A percentile compares a stretch with the other conserved stretches of the same genome.
Evolutionary conservation across 1,139 yeast genomes (phyloP).

Genomic region (Hyphopichia wangnamkhiaoensis): DNA sequence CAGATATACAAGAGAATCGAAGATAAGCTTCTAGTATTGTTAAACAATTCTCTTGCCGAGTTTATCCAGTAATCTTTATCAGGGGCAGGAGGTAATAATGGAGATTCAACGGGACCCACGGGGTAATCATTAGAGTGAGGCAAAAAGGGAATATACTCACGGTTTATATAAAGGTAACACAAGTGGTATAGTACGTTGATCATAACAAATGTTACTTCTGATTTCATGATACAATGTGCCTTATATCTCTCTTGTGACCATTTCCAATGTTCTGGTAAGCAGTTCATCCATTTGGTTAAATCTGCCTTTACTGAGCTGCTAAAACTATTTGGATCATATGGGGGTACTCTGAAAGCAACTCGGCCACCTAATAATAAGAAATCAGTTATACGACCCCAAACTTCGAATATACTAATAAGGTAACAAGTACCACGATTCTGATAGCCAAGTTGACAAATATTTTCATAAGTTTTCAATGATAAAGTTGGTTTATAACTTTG

Average conservation of each 20-base stretch:
- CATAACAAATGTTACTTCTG: slow-evolving; percentile 6
- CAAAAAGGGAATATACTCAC: slow-evolving; percentile 8
- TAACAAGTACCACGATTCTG: slow-evolving; percentile 4
- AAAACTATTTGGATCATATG: slow-evolving; percentile 4
- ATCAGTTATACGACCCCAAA: slow-evolving; percentile 6
- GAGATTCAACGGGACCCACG: slow-evolving; percentile 6
- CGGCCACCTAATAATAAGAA: slow-evolving; percentile 6
- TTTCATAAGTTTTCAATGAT: neutral
- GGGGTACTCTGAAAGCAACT: slow-evolving; percentile 4
- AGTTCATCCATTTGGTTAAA: neutral
- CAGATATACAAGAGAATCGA: slow-evolving; percentile 2
- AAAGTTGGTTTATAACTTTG: neutral
- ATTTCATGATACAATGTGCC: slow-evolving; percentile 5
- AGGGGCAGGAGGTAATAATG: slow-evolving; percentile 6
- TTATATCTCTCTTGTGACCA: slow-evolving; percentile 5
- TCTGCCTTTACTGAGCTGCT: neutral
- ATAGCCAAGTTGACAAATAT: neutral
- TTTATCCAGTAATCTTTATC: slow-evolving; percentile 5
- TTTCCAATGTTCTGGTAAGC: slow-evolving; percentile 7
- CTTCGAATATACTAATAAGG: slow-evolving; percentile 3
- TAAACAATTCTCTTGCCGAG: slow-evolving; percentile 4
- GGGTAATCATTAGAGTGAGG: slow-evolving; percentile 7
- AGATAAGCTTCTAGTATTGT: slow-evolving; percentile 3
- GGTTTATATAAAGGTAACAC: slow-evolving; percentile 5
- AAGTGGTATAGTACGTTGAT: slow-evolving; percentile 5